A percentile compares a stretch with the other conserved stretches of the same genome.
Evolutionary conservation across 768 basidiomycete species (phyloP).

Genomic region (Leucosporidium creatinivorum): DNA sequence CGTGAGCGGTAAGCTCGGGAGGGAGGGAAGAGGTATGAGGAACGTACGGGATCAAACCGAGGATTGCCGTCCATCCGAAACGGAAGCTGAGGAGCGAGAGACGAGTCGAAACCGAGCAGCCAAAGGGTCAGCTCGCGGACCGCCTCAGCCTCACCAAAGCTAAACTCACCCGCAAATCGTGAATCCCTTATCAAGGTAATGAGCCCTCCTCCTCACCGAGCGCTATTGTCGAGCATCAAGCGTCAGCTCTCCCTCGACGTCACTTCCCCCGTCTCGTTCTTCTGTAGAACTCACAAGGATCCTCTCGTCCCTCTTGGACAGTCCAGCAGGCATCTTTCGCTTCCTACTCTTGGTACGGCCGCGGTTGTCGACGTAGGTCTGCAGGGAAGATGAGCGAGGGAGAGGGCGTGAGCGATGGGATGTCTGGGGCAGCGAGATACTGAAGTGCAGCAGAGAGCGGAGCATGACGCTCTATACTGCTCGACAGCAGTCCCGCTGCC

Average conservation of each 20-base stretch:
- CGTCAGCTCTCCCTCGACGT: background rate
- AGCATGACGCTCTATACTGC: too few relatives aligned
- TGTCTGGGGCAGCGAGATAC: too few relatives aligned
- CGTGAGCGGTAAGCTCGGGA: too few relatives aligned
- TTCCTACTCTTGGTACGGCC: constrained; percentile 8
- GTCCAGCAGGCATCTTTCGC: constrained; percentile 55
- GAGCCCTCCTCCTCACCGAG: constrained; percentile 38
- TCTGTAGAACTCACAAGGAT: constrained; percentile 48
- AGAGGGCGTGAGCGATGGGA: background rate
- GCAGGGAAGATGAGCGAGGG: background rate
- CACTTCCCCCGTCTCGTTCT: background rate
- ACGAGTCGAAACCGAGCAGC: too few relatives aligned
- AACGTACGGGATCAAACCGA: constrained; percentile 15
- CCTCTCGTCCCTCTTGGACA: constrained; percentile 65
- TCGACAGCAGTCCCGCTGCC: too few relatives aligned
- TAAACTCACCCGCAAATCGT: constrained; percentile 52
- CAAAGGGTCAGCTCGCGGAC: too few relatives aligned
- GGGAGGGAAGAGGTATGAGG: too few relatives aligned
- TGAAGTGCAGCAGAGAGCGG: background rate
- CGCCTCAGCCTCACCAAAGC: too few relatives aligned
- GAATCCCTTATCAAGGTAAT: constrained; percentile 79
- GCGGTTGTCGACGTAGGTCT: constrained; percentile 6
- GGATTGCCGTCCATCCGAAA: constrained; percentile 51
- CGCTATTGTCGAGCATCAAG: constrained; percentile 3
- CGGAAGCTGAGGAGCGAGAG: constrained; percentile 44